Conservation (phyloP, 768 basidiomycete genomes). For the Leccinum subgranulosum region DNA sequence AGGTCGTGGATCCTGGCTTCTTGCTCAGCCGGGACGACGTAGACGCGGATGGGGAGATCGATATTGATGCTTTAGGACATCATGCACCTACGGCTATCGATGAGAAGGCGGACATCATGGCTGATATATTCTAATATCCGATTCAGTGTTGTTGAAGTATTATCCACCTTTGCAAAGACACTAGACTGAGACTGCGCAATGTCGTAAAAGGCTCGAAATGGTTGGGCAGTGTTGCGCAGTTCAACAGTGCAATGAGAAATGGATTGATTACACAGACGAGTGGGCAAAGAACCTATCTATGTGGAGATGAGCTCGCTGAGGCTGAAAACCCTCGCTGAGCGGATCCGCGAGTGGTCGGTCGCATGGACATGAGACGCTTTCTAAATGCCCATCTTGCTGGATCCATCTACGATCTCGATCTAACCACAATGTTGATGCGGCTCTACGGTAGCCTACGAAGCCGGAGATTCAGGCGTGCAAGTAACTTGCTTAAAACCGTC, state of each 20-base stretch:
- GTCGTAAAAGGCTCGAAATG: background rate
- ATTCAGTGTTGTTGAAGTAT: background rate
- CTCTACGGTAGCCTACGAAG: background rate
- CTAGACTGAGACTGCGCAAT: background rate
- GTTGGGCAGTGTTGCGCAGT: background rate
- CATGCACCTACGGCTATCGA: constrained; percentile 48
- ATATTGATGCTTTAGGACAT: constrained; percentile 57
- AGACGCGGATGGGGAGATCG: constrained; percentile 60
- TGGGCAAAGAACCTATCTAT: background rate
- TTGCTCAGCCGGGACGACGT: constrained; percentile 46
- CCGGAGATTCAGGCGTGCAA: background rate
- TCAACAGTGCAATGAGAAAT: background rate
- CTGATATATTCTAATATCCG: constrained; percentile 31
- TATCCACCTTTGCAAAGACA: background rate
- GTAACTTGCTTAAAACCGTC: background rate
- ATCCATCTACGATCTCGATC: background rate
- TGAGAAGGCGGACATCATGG: constrained; percentile 36
- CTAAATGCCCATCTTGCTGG: background rate
- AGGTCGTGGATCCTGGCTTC: constrained; percentile 68
- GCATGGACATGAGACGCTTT: background rate
- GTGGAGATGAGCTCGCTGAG: background rate
- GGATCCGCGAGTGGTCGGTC: background rate
- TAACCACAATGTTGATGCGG: background rate
- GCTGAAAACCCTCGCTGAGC: background rate
- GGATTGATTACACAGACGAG: background rate